A percentile compares a stretch with the other conserved stretches of the same genome.
Conservation (phyloP, 352 stramenopile genomes). For the Phytophthora pini region DNA sequence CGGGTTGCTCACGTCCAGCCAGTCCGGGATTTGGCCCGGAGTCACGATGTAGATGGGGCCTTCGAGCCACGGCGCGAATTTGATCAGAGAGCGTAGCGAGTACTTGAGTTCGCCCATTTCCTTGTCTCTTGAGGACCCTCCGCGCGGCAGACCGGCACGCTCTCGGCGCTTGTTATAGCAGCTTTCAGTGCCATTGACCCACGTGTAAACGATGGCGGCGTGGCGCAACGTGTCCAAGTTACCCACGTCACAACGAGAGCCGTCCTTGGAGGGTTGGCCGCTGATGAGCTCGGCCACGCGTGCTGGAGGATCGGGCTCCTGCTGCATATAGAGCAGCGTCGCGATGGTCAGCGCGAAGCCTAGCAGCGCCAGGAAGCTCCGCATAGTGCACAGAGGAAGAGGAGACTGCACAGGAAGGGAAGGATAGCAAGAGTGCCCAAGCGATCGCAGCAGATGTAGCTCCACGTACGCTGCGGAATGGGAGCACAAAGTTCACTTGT, state of each 20-base stretch:
- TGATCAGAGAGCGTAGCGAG: constrained; percentile 81
- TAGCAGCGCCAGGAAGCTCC: constrained; percentile 60
- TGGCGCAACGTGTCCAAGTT: constrained; percentile 71
- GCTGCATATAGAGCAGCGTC: constrained; percentile 57
- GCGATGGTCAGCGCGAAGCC: constrained; percentile 46
- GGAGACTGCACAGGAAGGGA: neutral
- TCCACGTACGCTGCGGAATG: constrained; percentile 19
- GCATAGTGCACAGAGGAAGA: constrained; percentile 38
- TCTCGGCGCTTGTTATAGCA: constrained; percentile 78
- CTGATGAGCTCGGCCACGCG: constrained; percentile 60
- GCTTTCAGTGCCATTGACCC: constrained; percentile 82
- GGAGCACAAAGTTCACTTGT: constrained; percentile 1
- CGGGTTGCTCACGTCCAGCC: constrained; percentile 73
- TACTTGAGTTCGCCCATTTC: constrained; percentile 91
- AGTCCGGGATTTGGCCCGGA: constrained; percentile 81
- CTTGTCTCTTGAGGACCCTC: constrained; percentile 78
- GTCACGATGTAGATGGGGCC: constrained; percentile 88
- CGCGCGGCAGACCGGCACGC: constrained; percentile 54
- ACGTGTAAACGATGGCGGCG: constrained; percentile 86
- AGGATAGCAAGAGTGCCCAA: constrained; percentile 5
- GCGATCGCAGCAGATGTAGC: constrained; percentile 18
- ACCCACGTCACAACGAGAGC: constrained; percentile 60
- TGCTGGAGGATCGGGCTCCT: constrained; percentile 56
- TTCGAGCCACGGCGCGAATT: constrained; percentile 81
- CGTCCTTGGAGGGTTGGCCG: constrained; percentile 36